Percentiles rank a stretch among this genome's conserved stretches.
Conservation (phyloP, 768 basidiomycete genomes). For the Rhodotorula paludigena region DNA sequence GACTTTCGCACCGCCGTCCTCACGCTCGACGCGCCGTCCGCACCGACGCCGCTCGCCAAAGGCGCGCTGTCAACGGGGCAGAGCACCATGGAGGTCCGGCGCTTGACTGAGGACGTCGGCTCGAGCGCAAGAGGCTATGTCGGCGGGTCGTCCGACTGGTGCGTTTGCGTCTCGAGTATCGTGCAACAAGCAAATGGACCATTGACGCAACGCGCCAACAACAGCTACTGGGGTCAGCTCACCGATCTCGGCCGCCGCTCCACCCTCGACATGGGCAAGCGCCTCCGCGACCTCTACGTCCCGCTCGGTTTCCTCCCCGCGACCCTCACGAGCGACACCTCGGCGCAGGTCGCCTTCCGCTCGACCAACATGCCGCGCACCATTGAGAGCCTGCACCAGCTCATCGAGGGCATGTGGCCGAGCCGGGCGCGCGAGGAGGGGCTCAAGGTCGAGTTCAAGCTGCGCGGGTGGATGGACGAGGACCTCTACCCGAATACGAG, state of each 20-base stretch:
- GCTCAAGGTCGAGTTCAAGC: conserved; percentile 9
- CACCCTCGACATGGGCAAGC: conserved; percentile 32
- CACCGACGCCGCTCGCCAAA: background rate
- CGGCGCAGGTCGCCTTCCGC: conserved; percentile 41
- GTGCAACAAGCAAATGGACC: too few species aligned
- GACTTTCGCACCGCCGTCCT: conserved; percentile 29
- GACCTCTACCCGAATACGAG: conserved; percentile 33
- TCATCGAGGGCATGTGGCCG: conserved; percentile 65
- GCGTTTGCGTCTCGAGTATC: background rate
- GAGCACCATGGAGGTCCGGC: conserved; percentile 9
- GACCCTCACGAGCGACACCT: background rate
- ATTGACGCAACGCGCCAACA: background rate
- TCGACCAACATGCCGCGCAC: conserved; percentile 75
- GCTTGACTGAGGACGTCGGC: conserved; percentile 11
- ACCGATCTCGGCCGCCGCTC: conserved; percentile 41
- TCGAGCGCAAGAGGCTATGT: background rate
- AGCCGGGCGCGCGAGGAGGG: conserved; percentile 46
- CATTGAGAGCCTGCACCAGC: conserved; percentile 66
- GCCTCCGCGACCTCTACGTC: conserved; percentile 36
- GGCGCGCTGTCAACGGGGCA: background rate
- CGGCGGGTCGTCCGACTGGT: conserved; percentile 18
- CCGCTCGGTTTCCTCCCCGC: conserved; percentile 37
- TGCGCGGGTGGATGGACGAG: conserved; percentile 23
- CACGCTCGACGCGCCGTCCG: background rate
- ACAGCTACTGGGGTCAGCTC: conserved; percentile 40